phyloP scores from a whole-genome alignment of 1,139 yeast genomes.

The Zhuliangozyma parablackwelliae region DNA sequence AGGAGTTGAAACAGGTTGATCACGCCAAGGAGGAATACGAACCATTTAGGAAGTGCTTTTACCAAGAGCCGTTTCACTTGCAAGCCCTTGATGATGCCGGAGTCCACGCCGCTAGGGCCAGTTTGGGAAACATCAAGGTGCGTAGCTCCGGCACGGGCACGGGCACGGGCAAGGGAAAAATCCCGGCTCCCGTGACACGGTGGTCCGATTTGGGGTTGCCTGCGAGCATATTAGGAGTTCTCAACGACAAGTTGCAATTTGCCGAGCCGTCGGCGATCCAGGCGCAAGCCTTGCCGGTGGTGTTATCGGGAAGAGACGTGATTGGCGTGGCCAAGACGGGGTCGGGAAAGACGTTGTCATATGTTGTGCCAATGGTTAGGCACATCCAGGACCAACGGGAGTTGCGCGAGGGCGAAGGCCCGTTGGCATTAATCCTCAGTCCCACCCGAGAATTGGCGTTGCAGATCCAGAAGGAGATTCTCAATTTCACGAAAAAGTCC shows the following conservation, averaged over 20 bases:
- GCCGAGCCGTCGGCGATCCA: slow-evolving; percentile 82
- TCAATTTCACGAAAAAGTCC: slow-evolving; percentile 48
- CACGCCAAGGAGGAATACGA: slow-evolving; percentile 45
- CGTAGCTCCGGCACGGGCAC: slow-evolving; percentile 11
- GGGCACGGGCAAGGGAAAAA: slow-evolving; percentile 48
- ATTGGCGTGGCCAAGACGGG: slow-evolving; percentile 97
- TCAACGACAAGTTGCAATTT: slow-evolving; percentile 49
- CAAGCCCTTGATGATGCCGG: slow-evolving; percentile 45
- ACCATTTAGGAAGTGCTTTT: slow-evolving; percentile 61
- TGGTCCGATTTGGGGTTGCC: slow-evolving; percentile 88
- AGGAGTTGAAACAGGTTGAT: slow-evolving; percentile 33
- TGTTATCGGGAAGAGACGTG: slow-evolving; percentile 85
- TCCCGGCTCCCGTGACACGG: slow-evolving; percentile 64
- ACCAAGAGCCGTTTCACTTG: slow-evolving; percentile 59
- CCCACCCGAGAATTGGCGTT: slow-evolving; percentile 93
- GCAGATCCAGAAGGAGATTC: slow-evolving; percentile 72
- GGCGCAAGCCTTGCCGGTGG: slow-evolving; percentile 84
- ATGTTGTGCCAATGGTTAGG: slow-evolving; percentile 75
- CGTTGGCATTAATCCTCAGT: slow-evolving; percentile 74
- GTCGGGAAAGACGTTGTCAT: slow-evolving; percentile 91
- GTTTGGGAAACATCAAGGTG: slow-evolving; percentile 60
- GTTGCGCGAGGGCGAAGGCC: slow-evolving; percentile 57
- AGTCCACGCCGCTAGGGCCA: slow-evolving; percentile 48
- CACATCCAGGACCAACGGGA: slow-evolving; percentile 74
- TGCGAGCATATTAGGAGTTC: slow-evolving; percentile 46